These are phyloP conservation scores for Lepraria neglecta DNA, from an alignment of 495 filamentous ascomycete genomes.

Conservation along the genomic window DNA sequence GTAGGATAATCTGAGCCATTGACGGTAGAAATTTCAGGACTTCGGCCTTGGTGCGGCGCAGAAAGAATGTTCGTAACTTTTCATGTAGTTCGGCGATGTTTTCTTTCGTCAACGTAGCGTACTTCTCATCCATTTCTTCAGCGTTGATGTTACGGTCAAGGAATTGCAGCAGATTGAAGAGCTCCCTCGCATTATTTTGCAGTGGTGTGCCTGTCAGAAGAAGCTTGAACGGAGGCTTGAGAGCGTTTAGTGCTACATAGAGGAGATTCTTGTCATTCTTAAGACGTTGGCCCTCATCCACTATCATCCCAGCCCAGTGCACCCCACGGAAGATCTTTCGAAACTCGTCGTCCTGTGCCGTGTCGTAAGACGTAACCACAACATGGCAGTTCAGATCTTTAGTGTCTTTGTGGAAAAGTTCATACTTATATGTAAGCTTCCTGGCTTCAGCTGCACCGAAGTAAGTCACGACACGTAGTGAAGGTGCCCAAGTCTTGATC, in stretches of 20 bases:
- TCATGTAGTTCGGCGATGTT: slow-evolving; percentile 75
- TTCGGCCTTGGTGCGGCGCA: slow-evolving; percentile 79
- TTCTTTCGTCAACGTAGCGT: slow-evolving; percentile 64
- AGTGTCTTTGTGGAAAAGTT: slow-evolving; percentile 66
- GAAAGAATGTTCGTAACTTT: slow-evolving; percentile 76
- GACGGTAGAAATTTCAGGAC: slow-evolving; percentile 86
- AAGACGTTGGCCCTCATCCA: slow-evolving; percentile 93
- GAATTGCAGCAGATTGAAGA: slow-evolving; percentile 95
- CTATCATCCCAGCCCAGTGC: slow-evolving; percentile 81
- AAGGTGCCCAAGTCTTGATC: slow-evolving; percentile 88
- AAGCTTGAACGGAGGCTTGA: slow-evolving; percentile 73
- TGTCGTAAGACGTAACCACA: slow-evolving; percentile 91
- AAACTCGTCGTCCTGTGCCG: slow-evolving; percentile 63
- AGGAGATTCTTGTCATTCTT: slow-evolving; percentile 87
- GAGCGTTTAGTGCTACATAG: slow-evolving; percentile 61
- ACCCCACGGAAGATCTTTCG: slow-evolving; percentile 56
- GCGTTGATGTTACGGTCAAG: slow-evolving; percentile 67
- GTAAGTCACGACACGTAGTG: slow-evolving; percentile 81
- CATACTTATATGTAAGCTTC: slow-evolving; percentile 62
- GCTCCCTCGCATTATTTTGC: slow-evolving; percentile 88
- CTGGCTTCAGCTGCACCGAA: slow-evolving; percentile 69
- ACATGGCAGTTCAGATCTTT: slow-evolving; percentile 73
- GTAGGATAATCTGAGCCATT: slow-evolving; percentile 90
- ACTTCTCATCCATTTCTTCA: slow-evolving; percentile 64
- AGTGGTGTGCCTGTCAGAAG: slow-evolving; percentile 86